These are phyloP conservation scores for Phyllosticta citriasiana DNA, from an alignment of 2,329 filamentous ascomycete species.

Conservation along the genomic window DNA sequence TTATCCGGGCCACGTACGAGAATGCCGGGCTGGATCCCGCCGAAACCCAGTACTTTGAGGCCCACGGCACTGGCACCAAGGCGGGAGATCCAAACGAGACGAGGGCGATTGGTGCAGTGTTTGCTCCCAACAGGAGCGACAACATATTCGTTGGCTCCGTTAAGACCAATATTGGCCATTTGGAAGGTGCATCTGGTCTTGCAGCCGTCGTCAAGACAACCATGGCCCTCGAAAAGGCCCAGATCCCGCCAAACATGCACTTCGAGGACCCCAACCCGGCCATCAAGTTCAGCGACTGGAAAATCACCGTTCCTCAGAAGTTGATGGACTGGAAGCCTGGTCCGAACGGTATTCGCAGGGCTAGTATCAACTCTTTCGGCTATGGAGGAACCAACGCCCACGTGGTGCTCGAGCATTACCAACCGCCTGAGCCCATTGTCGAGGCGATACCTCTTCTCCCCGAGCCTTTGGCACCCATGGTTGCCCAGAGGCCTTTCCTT, in stretches of 20 bases:
- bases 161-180: conserved; percentile 22
- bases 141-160: conserved; percentile 13
- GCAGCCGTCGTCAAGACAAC: conserved; percentile 20
- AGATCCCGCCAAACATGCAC: conserved; percentile 18
- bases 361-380: conserved; percentile 16
- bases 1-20: conserved; percentile 28
- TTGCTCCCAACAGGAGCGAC: conserved; percentile 19
- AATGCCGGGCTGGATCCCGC: conserved; percentile 24
- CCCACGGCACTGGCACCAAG: conserved; percentile 17
- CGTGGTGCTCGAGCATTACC: conserved; percentile 16
- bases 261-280: conserved; percentile 10
- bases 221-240: conserved; percentile 14
- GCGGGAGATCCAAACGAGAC: conserved; percentile 11
- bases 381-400: conserved; percentile 21
- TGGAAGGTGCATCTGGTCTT: conserved; percentile 21
- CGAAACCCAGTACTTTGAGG: conserved; percentile 14
- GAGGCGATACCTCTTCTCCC: background rate
- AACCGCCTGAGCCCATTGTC: background rate
- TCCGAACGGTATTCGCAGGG: conserved; percentile 10
- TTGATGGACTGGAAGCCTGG: conserved; percentile 9
- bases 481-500: conserved; percentile 1
- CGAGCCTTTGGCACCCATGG: background rate
- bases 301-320: conserved; percentile 11
- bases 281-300: conserved; percentile 9
- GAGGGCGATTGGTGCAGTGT: conserved; percentile 13